Percentiles rank a stretch among this genome's conserved stretches.
These are phyloP conservation scores for Fusarium brachygibbosum DNA, from an alignment of 2,329 filamentous ascomycete species.

Conservation along the genomic window DNA sequence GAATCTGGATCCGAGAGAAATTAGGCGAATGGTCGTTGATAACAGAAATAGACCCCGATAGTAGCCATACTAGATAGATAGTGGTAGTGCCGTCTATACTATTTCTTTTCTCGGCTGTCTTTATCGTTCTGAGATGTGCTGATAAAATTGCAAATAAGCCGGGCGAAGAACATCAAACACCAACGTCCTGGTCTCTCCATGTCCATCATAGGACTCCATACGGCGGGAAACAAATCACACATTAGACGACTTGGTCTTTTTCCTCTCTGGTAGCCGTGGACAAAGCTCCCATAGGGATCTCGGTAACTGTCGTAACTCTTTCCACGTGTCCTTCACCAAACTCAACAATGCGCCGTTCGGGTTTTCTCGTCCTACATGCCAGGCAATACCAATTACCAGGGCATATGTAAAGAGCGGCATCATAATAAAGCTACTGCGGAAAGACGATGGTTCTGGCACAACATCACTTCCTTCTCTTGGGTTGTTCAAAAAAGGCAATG, in stretches of 20 bases:
- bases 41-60: background rate
- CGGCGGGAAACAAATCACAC: background rate
- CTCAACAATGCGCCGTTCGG: fast-evolving
- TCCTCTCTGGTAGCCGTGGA: background rate
- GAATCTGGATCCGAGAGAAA: background rate
- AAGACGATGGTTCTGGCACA: fast-evolving
- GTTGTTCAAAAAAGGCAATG: background rate
- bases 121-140: too few species aligned
- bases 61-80: background rate
- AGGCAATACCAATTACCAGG: fast-evolving
- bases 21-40: background rate
- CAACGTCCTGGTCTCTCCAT: background rate
- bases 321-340: fast-evolving
- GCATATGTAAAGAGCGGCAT: background rate
- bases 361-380: background rate
- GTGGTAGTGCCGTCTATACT: too few species aligned
- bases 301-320: fast-evolving
- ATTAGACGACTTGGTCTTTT: background rate
- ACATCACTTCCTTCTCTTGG: fast-evolving
- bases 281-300: background rate
- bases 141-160: too few species aligned
- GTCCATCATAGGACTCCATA: too few species aligned
- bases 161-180: too few species aligned
- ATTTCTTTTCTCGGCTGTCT: too few species aligned
- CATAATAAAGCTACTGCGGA: background rate